Base-by-base conservation (phyloP, 352 stramenopile species). In the Phytophthora fragariaefolia region DNA sequence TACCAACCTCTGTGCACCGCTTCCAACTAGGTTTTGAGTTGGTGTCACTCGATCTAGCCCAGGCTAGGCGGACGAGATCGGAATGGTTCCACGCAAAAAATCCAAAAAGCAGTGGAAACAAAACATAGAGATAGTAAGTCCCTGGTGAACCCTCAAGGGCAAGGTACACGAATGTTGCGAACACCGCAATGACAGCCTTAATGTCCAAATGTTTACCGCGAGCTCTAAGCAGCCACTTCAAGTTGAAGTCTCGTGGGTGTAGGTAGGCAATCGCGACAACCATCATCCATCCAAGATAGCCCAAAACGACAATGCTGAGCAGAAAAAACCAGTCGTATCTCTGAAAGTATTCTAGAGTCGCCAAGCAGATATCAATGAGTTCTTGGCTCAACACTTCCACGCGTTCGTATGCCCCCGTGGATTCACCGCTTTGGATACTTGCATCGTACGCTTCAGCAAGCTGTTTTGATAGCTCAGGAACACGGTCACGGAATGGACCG, bases 311-410 rank as follows among this genome's bases (percentile, higher is more conserved):
- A n/a, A 91, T 62, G 22, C 73, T 80, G 22, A 92, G 73, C 34
- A 96, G 68, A 53, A 94, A 91, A 48, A 90, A 79, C 80, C 88
- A 94, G 69, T 96, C 88, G 66, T 95, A 95, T 36, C 82, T 74
- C 67, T 95, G 88, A 47, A 93, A 91, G 54, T 94, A 93, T 66
- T 82, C 72, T 42, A 95, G 63, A 32, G 82, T 83, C 10, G 78
- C 83, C 50, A 96, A 77, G n/a, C 84, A 93, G 32, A 92, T 79
- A 42, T 73, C 78, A 64, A 96, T 91, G 46, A 91, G 67, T 24
- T 83, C 75, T 43, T 94, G 85, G 18, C 82, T 89, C 51, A 79
- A 26, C 5, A 58, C 28, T 58, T 92, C 83, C 30, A 89, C 79
- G 3, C 52, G 48, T 40, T 62, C 62, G 56, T 57, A 67, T 1